A percentile compares a stretch with the other conserved stretches of the same genome.
Evolutionary conservation across 495 filamentous ascomycete genomes (phyloP).

Genomic region (Monascus purpureus): DNA sequence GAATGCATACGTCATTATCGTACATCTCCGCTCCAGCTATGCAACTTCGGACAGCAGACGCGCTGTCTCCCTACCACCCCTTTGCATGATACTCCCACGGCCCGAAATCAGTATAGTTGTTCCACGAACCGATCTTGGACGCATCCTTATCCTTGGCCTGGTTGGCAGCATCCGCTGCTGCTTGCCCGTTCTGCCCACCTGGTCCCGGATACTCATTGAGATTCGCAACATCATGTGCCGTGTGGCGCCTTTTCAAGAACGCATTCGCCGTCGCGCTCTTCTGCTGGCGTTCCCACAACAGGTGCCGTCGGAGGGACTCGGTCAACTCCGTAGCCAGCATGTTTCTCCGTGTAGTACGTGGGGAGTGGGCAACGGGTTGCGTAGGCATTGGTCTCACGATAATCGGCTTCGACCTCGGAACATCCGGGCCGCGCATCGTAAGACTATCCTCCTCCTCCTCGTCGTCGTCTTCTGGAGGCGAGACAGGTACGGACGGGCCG

Average conservation of each 20-base stretch:
- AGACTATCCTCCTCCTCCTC: conserved; percentile 52
- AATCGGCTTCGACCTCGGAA: conserved; percentile 77
- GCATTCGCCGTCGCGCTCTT: conserved; percentile 81
- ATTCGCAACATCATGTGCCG: conserved; percentile 76
- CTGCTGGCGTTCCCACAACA: conserved; percentile 80
- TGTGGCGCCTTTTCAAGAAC: conserved; percentile 82
- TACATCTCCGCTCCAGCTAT: too few species aligned
- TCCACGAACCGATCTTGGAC: conserved; percentile 46
- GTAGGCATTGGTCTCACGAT: conserved; percentile 41
- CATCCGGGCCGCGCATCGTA: conserved; percentile 59
- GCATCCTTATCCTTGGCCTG: conserved; percentile 28
- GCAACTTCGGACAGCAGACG: too few species aligned
- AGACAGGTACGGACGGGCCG: conserved; percentile 57
- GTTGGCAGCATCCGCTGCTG: conserved; percentile 5
- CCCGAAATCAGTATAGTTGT: conserved; percentile 50
- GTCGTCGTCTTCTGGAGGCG: conserved; percentile 33
- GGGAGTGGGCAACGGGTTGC: conserved; percentile 64
- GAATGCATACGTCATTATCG: conserved; percentile 21
- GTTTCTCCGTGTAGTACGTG: conserved; percentile 84
- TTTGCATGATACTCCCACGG: conserved; percentile 57
- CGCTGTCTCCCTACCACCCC: conserved; percentile 40
- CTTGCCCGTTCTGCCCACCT: conserved; percentile 13
- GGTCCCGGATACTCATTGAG: conserved; percentile 57
- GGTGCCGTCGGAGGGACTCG: conserved; percentile 59
- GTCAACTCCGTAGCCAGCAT: conserved; percentile 94